Evolutionary conservation across 2,329 filamentous ascomycete species (phyloP), one percentile per base, ranked within the genome.

Genomic region (Thermothelomyces thermophilus): DNA sequence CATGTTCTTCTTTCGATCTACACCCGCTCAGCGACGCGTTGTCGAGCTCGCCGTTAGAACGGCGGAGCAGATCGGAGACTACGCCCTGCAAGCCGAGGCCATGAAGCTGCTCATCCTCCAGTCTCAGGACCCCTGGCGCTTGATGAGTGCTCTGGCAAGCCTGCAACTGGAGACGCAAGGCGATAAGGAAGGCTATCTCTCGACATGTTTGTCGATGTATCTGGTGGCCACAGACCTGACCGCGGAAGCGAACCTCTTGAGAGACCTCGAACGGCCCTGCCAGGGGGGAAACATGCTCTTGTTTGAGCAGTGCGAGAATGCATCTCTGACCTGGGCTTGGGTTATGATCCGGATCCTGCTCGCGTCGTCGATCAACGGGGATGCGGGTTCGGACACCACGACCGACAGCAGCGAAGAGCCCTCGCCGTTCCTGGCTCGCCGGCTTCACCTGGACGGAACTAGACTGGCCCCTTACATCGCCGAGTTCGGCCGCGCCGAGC

Each of bases 121-220:
- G n/a, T 50, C 52, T 2, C 26, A 44, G 2, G 36, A 53, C 10
- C 56, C 57, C 1, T 46, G 19, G 37, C 26, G 5, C 5, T 41
- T n/a, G 20, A 52, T 59, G 40, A 31, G 46, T 10, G 35, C 33
- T 9, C 50, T 59, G 2, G 45, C 39, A 5, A 30, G 13, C 5
- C 36, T 58, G 3, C 57, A 59, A 31, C 22, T 51, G 1, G 48
- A 56, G 6, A 34, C 17, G 2, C 57, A 57, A 42, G 52, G 50
- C 10, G 57, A 59, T 36, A 55, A n/a, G 14, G 51, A 55, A 24
- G 54, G 56, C 5, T 56, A 49, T 34, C 30, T 58, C 2, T 26
- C 41, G 3, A 59, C 57, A 2, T 55, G 48, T 34, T 19, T 59
- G 4, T 58, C 55, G 3, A 55, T 33, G 10, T 58, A 56, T 33